Evolutionary conservation across 352 stramenopile species (phyloP), one percentile per base, ranked within the genome.

Genomic region (Globisporangium cystogenes): DNA sequence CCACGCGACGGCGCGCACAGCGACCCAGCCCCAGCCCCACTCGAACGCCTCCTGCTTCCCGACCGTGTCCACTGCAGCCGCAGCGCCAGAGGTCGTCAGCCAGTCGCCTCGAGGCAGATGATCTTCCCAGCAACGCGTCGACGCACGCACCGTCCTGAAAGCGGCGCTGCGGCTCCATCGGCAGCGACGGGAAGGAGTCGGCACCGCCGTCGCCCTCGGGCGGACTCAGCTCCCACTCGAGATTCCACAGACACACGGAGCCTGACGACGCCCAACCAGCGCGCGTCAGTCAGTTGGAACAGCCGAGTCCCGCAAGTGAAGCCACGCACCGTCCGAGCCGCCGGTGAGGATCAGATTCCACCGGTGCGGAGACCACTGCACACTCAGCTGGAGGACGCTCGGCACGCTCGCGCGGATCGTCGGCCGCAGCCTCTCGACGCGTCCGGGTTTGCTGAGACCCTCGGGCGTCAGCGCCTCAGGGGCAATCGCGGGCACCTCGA

Each of bases 11-110:
- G 78, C 77, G 48, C 84, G 82, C 12, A 95, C 72, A 16, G 84
- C 82, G 20, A 91, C 77, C 84, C 84, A 95, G 18, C 82, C 82
- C 62, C 70, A 85, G 14, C 82, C 80, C 84, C 84, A 95, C 35
- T 92, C 82, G 54, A 90, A 88, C 1, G 75, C 62, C 50, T 92
- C 76, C 57, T 92, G 80, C 55, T 95, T 95, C 46, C 76, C 79
- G 18, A 87, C 70, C 7, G 79, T 86, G 37, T 95, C 84, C 12
- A 78, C 84, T 94, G 42, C n/a, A 61, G 10, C 23, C 18, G 49
- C 48, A 63, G 1, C 1, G 20, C 2, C 36, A 1, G 6, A 15
- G 20, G 1, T 16, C n/a, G 4, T 51, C n/a, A 53, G 26, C 27
- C 14, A 26, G n/a, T 37, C 29, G 15, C 10, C 37, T 20, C 12